phyloP scores from a whole-genome alignment of 306 rosid species.

The Canavalia ensiformis region DNA sequence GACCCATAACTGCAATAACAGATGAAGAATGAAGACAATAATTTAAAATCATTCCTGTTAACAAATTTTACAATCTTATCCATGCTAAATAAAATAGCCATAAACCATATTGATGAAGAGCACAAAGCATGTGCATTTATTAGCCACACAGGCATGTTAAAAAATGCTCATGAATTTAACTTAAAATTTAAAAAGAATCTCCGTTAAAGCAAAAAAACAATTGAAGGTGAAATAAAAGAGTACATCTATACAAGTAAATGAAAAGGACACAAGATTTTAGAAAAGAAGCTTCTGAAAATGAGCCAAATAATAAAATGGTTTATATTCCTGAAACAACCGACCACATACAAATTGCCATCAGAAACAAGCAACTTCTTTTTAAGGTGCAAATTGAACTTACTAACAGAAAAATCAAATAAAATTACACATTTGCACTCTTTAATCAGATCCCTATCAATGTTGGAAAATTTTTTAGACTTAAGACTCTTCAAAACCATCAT shows the following conservation, averaged over 20 bases:
- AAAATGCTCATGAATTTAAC: too few relatives aligned
- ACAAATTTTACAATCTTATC: conserved; percentile 31
- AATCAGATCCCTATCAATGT: background rate
- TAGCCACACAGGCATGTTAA: background rate
- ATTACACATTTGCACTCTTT: conserved; percentile 3
- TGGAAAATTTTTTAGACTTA: background rate
- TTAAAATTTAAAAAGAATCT: too few relatives aligned
- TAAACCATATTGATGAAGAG: conserved; percentile 9
- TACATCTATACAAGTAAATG: background rate
- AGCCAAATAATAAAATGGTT: conserved; percentile 1
- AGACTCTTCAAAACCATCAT: conserved; percentile 12
- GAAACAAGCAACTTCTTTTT: background rate
- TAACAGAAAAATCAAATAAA: background rate
- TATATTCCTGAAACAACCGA: conserved; percentile 26
- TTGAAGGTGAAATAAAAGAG: background rate
- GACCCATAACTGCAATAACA: conserved; percentile 81
- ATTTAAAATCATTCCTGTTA: conserved; percentile 30
- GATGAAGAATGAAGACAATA: conserved; percentile 39
- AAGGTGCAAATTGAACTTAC: background rate
- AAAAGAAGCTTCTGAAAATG: conserved; percentile 16
- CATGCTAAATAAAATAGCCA: background rate
- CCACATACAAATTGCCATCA: background rate
- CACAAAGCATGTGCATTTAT: conserved; percentile 17
- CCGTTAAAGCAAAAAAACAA: background rate
- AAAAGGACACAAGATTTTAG: background rate